Evolutionary conservation across 805 yeast genomes (phyloP).

Genomic region (Ogataea henricii): DNA sequence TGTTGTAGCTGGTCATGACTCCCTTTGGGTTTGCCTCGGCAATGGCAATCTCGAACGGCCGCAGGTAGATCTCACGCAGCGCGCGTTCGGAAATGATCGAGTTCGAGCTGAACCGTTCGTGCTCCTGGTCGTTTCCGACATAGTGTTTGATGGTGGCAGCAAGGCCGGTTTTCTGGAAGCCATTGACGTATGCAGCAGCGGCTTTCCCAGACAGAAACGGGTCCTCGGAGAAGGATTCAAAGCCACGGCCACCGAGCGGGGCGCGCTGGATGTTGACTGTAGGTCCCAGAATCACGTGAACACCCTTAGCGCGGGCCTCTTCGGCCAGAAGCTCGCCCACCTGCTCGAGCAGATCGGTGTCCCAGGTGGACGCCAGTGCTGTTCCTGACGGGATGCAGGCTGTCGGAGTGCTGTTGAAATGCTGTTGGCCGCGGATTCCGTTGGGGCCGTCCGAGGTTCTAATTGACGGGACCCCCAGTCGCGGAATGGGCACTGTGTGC

Average conservation of each 20-base stretch:
- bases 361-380: conserved; percentile 46
- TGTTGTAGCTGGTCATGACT: conserved; percentile 65
- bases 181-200: conserved; percentile 52
- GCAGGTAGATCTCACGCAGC: conserved; percentile 62
- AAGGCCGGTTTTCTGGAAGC: conserved; percentile 53
- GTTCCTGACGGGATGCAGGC: conserved; percentile 52
- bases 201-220: conserved; percentile 49
- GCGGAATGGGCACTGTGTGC: conserved; percentile 39
- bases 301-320: conserved; percentile 47
- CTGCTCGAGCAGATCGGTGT: conserved; percentile 39
- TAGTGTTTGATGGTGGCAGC: conserved; percentile 63
- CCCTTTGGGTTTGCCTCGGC: conserved; percentile 53
- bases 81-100: conserved; percentile 59
- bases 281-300: conserved; percentile 41
- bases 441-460: conserved; percentile 49
- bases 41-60: conserved; percentile 63
- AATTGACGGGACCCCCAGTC: conserved; percentile 39
- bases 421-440: conserved; percentile 47
- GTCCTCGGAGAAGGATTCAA: conserved; percentile 64
- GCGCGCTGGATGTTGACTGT: conserved; percentile 43
- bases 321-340: conserved; percentile 45
- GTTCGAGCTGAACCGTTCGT: conserved; percentile 51
- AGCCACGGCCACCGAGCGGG: conserved; percentile 57
- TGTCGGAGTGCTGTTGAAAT: conserved; percentile 43
- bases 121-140: conserved; percentile 64